Evolutionary conservation across 2,329 filamentous ascomycete genomes (phyloP).

Genomic region (Fusarium staphyleae): DNA sequence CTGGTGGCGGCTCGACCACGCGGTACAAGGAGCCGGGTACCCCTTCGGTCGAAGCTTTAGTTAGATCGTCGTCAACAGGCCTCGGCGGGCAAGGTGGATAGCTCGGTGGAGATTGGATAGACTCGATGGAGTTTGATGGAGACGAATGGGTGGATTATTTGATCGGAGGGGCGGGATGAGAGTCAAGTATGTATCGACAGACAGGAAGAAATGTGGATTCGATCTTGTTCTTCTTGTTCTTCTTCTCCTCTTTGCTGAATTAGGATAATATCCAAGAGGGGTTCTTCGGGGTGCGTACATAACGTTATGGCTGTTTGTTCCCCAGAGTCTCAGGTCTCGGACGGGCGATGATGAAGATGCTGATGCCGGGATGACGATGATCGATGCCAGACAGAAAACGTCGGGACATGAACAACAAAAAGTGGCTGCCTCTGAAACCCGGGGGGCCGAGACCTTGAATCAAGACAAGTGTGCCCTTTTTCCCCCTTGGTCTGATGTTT

Average conservation of each 20-base stretch:
- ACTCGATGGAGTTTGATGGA: conserved; percentile 12
- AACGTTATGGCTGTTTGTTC: too few relatives aligned
- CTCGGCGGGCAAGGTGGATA: conserved; percentile 22
- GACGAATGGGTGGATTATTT: conserved; percentile 26
- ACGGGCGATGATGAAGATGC: conserved; percentile 15
- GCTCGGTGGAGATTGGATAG: conserved; percentile 30
- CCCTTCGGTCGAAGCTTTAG: conserved; percentile 22
- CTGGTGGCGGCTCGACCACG: conserved; percentile 30
- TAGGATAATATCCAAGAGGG: not conserved
- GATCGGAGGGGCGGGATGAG: conserved; percentile 17
- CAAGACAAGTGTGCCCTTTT: conserved; percentile 14
- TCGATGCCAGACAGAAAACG: conserved; percentile 25
- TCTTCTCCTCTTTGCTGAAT: not conserved
- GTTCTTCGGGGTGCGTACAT: conserved; percentile 8
- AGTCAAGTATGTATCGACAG: not conserved
- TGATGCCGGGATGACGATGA: conserved; percentile 32
- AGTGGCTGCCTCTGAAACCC: conserved; percentile 19
- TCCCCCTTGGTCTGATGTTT: not conserved
- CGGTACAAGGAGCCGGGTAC: conserved; percentile 28
- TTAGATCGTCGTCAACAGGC: conserved; percentile 13
- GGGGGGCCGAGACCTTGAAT: conserved; percentile 12
- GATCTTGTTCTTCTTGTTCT: not conserved
- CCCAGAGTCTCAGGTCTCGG: conserved; percentile 36
- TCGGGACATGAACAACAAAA: conserved; percentile 7
- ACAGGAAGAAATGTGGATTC: conserved; percentile 31